A percentile compares a stretch with the other conserved stretches of the same genome.
phyloP scores from a whole-genome alignment of 345 rosid species.

The Eucalyptus sp. region DNA sequence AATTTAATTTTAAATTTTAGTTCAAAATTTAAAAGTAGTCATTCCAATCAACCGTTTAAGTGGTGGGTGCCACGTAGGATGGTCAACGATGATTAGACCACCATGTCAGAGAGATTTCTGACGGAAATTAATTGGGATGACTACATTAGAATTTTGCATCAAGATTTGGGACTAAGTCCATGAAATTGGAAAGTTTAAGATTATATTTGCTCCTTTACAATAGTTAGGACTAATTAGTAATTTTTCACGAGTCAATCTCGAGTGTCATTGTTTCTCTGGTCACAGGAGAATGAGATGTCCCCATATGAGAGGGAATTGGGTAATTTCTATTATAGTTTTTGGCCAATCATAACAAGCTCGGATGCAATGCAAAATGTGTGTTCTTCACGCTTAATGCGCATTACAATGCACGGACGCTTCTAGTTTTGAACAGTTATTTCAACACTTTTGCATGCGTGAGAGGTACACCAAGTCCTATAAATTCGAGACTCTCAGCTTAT shows the following conservation, averaged over 20 bases:
- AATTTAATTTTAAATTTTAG: accelerated
- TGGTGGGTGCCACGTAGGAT: accelerated
- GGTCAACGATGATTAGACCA: not conserved
- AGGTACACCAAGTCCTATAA: not conserved
- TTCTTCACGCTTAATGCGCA: not conserved
- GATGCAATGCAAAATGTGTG: not conserved
- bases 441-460: not conserved
- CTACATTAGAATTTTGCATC: accelerated
- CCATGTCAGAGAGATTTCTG: accelerated
- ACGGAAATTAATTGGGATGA: accelerated
- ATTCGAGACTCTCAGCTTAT: not conserved
- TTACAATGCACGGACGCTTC: not conserved
- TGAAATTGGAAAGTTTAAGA: not conserved
- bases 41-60: accelerated
- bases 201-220: accelerated
- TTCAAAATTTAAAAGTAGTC: too few species aligned
- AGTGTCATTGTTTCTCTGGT: not conserved
- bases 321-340: accelerated
- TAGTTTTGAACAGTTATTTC: not conserved
- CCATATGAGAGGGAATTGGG: not conserved
- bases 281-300: not conserved
- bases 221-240: too few species aligned
- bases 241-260: not conserved
- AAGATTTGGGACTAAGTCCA: accelerated
- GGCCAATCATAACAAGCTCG: not conserved